A percentile compares a stretch with the other conserved stretches of the same genome.
These are phyloP conservation scores for Vanrija pseudolonga DNA, from an alignment of 1,284 basidiomycete genomes.

Conservation along the genomic window DNA sequence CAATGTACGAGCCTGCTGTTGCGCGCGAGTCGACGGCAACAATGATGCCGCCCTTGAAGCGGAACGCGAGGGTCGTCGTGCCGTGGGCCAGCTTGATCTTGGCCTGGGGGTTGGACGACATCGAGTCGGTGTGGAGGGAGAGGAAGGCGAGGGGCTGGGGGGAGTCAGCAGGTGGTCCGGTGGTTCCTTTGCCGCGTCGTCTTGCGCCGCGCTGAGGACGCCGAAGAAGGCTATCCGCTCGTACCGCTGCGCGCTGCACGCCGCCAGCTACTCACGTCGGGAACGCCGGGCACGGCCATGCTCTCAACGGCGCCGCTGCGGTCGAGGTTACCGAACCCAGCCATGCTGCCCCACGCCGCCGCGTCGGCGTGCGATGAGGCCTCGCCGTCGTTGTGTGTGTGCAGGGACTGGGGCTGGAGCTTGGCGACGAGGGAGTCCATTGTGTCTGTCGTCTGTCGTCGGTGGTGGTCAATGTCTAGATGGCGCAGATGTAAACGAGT, in stretches of 20 bases:
- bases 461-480: no score
- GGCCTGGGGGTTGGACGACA: slow-evolving; percentile 78
- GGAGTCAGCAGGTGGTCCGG: slow-evolving; percentile 4
- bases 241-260: no score
- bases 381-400: slow-evolving; percentile 64
- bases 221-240: no score
- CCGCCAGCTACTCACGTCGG: slow-evolving; percentile 42
- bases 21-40: slow-evolving; percentile 97
- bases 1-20: slow-evolving; percentile 94
- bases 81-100: slow-evolving; percentile 98
- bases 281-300: slow-evolving; percentile 45
- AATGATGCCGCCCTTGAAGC: slow-evolving; percentile 94
- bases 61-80: slow-evolving; percentile 96
- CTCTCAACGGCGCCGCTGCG: slow-evolving; percentile 36
- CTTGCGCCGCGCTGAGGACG: no score
- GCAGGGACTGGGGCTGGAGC: slow-evolving; percentile 55
- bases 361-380: slow-evolving; percentile 51
- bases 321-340: slow-evolving; percentile 62
- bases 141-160: slow-evolving; percentile 81
- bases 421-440: slow-evolving; percentile 74
- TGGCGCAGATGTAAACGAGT: slow-evolving; percentile 1
- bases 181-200: no score
- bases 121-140: slow-evolving; percentile 85
- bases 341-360: slow-evolving; percentile 72
- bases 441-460: slow-evolving; percentile 30